Base-by-base conservation (phyloP, 1,284 basidiomycete species). In the Stygiomarasmius scandens region DNA sequence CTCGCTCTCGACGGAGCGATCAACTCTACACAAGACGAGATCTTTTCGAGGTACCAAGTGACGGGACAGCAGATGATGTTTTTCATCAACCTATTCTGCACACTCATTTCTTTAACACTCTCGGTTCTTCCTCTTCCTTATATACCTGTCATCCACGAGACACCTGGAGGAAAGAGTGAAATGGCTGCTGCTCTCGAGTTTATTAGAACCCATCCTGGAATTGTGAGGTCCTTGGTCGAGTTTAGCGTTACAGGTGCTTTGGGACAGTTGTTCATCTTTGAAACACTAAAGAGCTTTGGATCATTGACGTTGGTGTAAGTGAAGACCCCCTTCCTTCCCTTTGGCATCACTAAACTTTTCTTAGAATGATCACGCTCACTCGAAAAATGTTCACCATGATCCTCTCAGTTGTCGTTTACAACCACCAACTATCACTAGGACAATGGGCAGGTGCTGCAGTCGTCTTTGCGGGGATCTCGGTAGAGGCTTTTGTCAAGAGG, bases 11-110 rank as follows among this genome's bases (percentile, higher is more conserved):
- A 99, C 71, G 97, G 97, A 22, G 87, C 93, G 41, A 92, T 91
- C 56, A 98, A 99, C 77, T 93, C 93, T n/a, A 98, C 96, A 1
- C 97, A 99, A 73, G 97, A 99, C 72, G 92, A 98, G 75, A 92
- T 99, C 61, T 99, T 99, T 72, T 78, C 85, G 38, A 76, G 80
- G 22, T 86, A 88, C 74, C 81, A 83, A 41, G 85, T 96, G 20
- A 86, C 89, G 0, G 97, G 97, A 3, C 95, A 97, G 71, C 96
- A 99, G 71, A 98, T 99, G 95, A 99, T 99, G 97, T 89, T 99
- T 70, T 96, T 89, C 85, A 98, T 98, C 74, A 96, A 96, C 71
- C 67, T 89, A 27, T 89, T 95, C 74, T 89, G 89, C 70, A 92
- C 93, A 1, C 49, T 85, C 38, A 73, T 95, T 60, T 87, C 87